Percentiles rank a stretch among this genome's conserved stretches.
These are phyloP conservation scores for Nemania sp. DNA, from an alignment of 2,329 filamentous ascomycete species.

Conservation along the genomic window DNA sequence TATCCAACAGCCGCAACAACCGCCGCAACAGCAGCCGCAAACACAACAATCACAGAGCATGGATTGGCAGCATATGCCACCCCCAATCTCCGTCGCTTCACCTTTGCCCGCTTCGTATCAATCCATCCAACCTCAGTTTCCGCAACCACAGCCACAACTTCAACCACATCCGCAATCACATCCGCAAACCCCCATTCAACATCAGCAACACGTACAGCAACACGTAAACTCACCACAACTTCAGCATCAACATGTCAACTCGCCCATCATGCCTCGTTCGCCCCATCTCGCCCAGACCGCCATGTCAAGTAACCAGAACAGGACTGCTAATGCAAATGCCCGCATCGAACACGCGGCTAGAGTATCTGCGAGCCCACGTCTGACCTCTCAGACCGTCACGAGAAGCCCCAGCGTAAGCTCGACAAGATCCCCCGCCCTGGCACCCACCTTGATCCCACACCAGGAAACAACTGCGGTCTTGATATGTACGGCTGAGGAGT, in stretches of 20 bases:
- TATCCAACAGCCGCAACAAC: slow-evolving; percentile 40
- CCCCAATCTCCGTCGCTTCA: slow-evolving; percentile 18
- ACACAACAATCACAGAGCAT: slow-evolving; percentile 13
- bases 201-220: slow-evolving; percentile 35
- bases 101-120: slow-evolving; percentile 16
- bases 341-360: slow-evolving; percentile 37
- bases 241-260: slow-evolving; percentile 32
- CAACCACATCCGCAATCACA: slow-evolving; percentile 42
- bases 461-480: slow-evolving; percentile 63
- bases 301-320: slow-evolving; percentile 31
- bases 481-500: slow-evolving; percentile 76
- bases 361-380: slow-evolving; percentile 41
- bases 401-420: slow-evolving; percentile 43
- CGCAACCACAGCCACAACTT: slow-evolving; percentile 12
- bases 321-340: slow-evolving; percentile 25
- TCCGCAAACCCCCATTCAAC: slow-evolving; percentile 40
- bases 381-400: slow-evolving; percentile 35
- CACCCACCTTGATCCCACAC: slow-evolving; percentile 48
- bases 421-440: slow-evolving; percentile 39
- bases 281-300: slow-evolving; percentile 35
- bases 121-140: slow-evolving; percentile 32
- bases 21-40: slow-evolving; percentile 30
- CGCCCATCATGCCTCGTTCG: slow-evolving; percentile 36
- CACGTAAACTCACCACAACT: slow-evolving; percentile 36
- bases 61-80: slow-evolving; percentile 29